phyloP scores from a whole-genome alignment of 805 yeast genomes.

The Ogataea salicorniae region DNA sequence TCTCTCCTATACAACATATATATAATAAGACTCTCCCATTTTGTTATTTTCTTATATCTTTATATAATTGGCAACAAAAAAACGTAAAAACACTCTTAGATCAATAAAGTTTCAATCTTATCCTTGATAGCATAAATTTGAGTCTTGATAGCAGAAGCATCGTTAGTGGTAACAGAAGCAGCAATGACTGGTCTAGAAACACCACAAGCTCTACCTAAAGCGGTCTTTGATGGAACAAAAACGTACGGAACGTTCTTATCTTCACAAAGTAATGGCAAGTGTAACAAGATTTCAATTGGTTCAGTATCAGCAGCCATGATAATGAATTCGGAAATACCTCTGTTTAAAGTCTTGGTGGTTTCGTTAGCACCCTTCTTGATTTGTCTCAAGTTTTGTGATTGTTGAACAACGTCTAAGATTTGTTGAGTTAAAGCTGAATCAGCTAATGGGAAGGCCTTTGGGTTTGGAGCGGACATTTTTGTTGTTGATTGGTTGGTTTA shows the following conservation, averaged over 20 bases:
- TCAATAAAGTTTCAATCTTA: slow-evolving; percentile 96
- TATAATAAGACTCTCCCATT: no score
- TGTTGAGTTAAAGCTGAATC: slow-evolving; percentile 94
- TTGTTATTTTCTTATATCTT: no score
- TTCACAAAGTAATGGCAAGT: slow-evolving; percentile 95
- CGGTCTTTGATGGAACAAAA: slow-evolving; percentile 96
- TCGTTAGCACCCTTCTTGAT: slow-evolving; percentile 99
- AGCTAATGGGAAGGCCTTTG: slow-evolving; percentile 98
- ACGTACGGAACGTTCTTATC: slow-evolving; percentile 99
- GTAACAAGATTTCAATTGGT: slow-evolving; percentile 97
- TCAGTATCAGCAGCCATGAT: slow-evolving; percentile 99
- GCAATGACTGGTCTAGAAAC: slow-evolving; percentile 99
- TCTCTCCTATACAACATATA: no score
- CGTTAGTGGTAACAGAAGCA: slow-evolving; percentile 97
- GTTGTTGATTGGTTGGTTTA: slow-evolving; percentile 2
- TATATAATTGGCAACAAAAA: not conserved
- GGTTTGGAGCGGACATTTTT: slow-evolving; percentile 86
- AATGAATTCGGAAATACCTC: slow-evolving; percentile 99
- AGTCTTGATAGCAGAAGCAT: slow-evolving; percentile 94
- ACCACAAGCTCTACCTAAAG: slow-evolving; percentile 99
- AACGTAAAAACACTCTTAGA: slow-evolving; percentile 38
- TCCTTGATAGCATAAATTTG: slow-evolving; percentile 97
- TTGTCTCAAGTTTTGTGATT: slow-evolving; percentile 96
- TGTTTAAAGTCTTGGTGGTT: slow-evolving; percentile 97
- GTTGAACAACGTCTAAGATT: slow-evolving; percentile 96